Evolutionary conservation across 495 filamentous ascomycete genomes (phyloP).

Genomic region (Apodospora peruviana): DNA sequence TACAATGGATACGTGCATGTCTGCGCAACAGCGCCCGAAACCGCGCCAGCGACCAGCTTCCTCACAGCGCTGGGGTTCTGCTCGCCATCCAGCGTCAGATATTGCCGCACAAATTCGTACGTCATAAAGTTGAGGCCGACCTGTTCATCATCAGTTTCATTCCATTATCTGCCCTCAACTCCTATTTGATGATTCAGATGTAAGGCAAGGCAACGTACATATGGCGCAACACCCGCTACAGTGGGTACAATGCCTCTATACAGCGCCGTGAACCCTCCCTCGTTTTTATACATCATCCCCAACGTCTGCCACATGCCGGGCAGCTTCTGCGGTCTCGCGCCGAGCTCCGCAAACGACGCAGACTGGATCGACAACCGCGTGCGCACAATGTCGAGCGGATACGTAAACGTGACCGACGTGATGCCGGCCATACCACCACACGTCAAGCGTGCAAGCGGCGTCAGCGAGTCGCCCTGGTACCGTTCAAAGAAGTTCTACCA

Average conservation of each 20-base stretch:
- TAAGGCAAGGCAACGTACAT: too few species aligned
- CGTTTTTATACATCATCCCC: constrained; percentile 77
- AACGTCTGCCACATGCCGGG: constrained; percentile 92
- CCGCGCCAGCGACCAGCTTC: constrained; percentile 82
- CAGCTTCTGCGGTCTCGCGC: constrained; percentile 53
- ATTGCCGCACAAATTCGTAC: constrained; percentile 81
- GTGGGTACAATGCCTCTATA: constrained; percentile 93
- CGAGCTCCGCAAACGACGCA: constrained; percentile 80
- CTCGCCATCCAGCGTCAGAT: constrained; percentile 82
- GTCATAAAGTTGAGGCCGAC: constrained; percentile 98
- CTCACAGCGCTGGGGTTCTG: constrained; percentile 72
- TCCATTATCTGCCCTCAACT: not conserved
- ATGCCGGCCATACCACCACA: constrained; percentile 90
- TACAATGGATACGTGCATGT: constrained; percentile 98
- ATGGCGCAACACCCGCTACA: constrained; percentile 90
- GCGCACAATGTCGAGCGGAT: constrained; percentile 91
- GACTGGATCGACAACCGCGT: constrained; percentile 94
- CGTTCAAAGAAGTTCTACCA: constrained; percentile 66
- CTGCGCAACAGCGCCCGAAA: constrained; percentile 93
- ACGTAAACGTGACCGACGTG: constrained; percentile 76
- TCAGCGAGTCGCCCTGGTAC: constrained; percentile 60
- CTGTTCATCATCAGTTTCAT: constrained; percentile 39
- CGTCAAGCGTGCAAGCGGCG: constrained; percentile 62
- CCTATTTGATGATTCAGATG: not conserved
- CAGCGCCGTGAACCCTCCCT: constrained; percentile 76